Conservation (phyloP, 192 early-diverging fungal species). For the Backusella luteola region DNA sequence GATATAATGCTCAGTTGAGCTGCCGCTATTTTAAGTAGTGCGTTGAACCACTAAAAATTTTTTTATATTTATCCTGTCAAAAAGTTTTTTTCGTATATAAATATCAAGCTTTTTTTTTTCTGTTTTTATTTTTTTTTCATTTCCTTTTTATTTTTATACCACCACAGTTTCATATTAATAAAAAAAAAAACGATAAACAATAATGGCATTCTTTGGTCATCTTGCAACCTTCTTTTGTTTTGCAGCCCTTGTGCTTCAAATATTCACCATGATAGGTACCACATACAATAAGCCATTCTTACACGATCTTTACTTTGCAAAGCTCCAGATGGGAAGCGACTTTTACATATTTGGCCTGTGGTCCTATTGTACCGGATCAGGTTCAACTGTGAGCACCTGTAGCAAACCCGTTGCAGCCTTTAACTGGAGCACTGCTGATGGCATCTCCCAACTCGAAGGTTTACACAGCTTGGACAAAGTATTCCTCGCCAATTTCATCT, state of each 20-base stretch:
- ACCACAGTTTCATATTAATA: background rate
- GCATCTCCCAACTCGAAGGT: background rate
- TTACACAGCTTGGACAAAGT: slow-evolving; percentile 11
- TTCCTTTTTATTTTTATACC: background rate
- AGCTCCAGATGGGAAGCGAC: background rate
- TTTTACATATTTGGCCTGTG: slow-evolving; percentile 26
- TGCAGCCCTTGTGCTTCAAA: slow-evolving; percentile 26
- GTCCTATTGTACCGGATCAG: slow-evolving; percentile 18
- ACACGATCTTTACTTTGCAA: slow-evolving; percentile 22
- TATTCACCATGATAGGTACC: slow-evolving; percentile 23
- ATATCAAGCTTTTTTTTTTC: background rate
- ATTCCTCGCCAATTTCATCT: slow-evolving; percentile 26
- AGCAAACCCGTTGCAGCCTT: slow-evolving; percentile 23
- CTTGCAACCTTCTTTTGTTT: slow-evolving; percentile 29
- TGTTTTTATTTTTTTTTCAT: background rate
- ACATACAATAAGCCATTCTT: slow-evolving; percentile 32
- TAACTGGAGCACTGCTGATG: slow-evolving; percentile 24
- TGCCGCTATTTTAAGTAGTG: slow-evolving; percentile 1
- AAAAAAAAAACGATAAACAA: slow-evolving; percentile 12
- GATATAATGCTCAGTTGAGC: background rate
- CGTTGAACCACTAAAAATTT: background rate
- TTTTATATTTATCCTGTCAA: background rate
- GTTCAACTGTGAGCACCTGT: background rate
- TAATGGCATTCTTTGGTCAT: slow-evolving; percentile 26
- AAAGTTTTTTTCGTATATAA: background rate